Base-by-base conservation (phyloP, 179 eudicot species). In the Silene vulgaris region DNA sequence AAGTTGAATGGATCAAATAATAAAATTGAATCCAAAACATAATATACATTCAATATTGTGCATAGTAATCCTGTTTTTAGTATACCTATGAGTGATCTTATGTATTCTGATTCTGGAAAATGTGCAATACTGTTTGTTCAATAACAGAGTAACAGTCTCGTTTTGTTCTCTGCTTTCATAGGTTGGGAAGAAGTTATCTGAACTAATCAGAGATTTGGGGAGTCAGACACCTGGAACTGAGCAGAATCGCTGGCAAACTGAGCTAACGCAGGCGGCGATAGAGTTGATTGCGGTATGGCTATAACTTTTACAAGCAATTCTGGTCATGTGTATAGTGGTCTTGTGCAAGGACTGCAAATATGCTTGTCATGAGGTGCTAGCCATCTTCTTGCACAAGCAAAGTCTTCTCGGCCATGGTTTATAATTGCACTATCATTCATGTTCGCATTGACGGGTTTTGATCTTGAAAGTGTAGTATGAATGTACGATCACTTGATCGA, bases 131-230 rank as follows among this genome's bases (percentile, higher is more conserved):
- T n/a, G 29, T 30, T 61, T 21, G 21, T 37, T 72, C 32, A 72
- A 45, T 56, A 45, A 54, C 12, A 17, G 32, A 72, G 32, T 56
- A 45, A 54, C 12, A 17, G 32, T 43, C 63, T 72, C 20, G 54
- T 56, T 16, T 71, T 76, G 56, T n/a, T 13, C 7, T 54, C 35
- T 75, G 6, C 21, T 79, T 66, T 70, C 77, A 21, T 66, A 96
- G 98, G 99, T 96, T 74, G 98, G 99, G 52, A 96, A 91, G 76
- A 93, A 90, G 78, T 80, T 96, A 40, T 93, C 99, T 21, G 99
- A 96, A 82, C 86, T 96, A 69, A 93, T 96, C 76, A 89, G 97
- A 80, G 99, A 96, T 88, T 76, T 90, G 75, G 91, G 97, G 61
- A 83, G 88, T 79, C 99, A 89, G 84, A 80, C 87, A 40, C 76